A percentile compares a stretch with the other conserved stretches of the same genome.
phyloP scores from a whole-genome alignment of 2,329 filamentous ascomycete species.

The Alternaria alternata region DNA sequence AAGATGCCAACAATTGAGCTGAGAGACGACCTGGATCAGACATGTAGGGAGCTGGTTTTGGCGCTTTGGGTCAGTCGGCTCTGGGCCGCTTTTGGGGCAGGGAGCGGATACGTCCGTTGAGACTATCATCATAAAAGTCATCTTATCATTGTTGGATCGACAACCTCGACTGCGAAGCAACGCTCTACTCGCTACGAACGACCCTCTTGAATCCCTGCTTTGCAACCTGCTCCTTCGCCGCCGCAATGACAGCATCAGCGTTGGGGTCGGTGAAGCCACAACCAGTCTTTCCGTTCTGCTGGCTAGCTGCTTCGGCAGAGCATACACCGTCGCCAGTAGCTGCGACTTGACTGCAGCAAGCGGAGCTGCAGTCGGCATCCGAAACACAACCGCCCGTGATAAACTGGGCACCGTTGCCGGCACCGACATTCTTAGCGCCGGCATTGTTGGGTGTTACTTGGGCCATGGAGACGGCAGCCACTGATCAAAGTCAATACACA shows the following conservation, averaged over 20 bases:
- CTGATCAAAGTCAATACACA: slow-evolving; percentile 6
- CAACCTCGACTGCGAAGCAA: not conserved
- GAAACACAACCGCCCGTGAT: slow-evolving; percentile 43
- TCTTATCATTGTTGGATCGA: not conserved
- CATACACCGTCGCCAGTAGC: slow-evolving; percentile 37
- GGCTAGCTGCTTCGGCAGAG: slow-evolving; percentile 37
- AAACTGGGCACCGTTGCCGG: slow-evolving; percentile 39
- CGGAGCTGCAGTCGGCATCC: slow-evolving; percentile 39
- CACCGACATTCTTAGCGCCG: slow-evolving; percentile 37
- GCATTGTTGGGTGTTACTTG: slow-evolving; percentile 39
- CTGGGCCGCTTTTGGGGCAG: slow-evolving; percentile 36
- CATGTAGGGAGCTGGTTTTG: slow-evolving; percentile 35
- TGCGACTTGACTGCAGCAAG: slow-evolving; percentile 35
- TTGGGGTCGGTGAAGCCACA: slow-evolving; percentile 44
- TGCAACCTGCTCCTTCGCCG: slow-evolving; percentile 39
- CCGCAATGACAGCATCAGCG: slow-evolving; percentile 37
- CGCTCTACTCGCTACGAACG: slow-evolving; percentile 17
- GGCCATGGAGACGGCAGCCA: slow-evolving; percentile 26
- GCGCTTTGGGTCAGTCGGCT: slow-evolving; percentile 34
- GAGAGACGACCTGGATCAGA: slow-evolving; percentile 28
- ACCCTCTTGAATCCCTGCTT: slow-evolving; percentile 43
- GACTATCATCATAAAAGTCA: not conserved
- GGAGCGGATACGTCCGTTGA: slow-evolving; percentile 10
- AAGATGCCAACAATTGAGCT: slow-evolving; percentile 36
- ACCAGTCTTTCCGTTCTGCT: slow-evolving; percentile 44